These are phyloP conservation scores for Brassica nigra DNA, from an alignment of 345 rosid species.

Conservation along the genomic window DNA sequence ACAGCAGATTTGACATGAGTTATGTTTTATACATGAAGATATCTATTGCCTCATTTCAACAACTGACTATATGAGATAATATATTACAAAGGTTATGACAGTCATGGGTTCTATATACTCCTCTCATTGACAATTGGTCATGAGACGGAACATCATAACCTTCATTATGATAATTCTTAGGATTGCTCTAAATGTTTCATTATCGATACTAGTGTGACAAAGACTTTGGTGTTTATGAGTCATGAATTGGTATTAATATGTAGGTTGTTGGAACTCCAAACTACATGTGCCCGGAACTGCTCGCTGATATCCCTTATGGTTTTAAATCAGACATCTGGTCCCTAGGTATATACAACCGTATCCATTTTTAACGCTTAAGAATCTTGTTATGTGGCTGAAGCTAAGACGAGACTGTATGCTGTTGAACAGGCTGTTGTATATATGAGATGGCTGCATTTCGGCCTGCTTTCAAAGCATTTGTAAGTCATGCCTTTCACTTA, in stretches of 20 bases:
- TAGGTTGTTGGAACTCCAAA: conserved; percentile 99
- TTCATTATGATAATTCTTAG: neutral
- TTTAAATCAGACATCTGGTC: conserved; percentile 99
- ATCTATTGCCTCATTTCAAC: neutral
- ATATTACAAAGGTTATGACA: neutral
- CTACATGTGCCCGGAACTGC: conserved; percentile 99
- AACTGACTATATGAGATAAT: neutral
- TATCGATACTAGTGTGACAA: conserved; percentile 4
- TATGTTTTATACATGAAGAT: neutral
- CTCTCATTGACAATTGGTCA: neutral
- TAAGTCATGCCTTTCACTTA: conserved; percentile 46
- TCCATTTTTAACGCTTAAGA: neutral
- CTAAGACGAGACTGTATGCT: conserved; percentile 41
- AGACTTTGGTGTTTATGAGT: conserved; percentile 30
- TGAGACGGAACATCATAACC: neutral
- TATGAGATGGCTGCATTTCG: conserved; percentile 99
- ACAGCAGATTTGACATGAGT: neutral
- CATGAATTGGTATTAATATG: conserved; percentile 23
- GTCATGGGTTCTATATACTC: neutral
- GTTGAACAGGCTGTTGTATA: conserved; percentile 86
- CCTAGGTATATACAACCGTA: conserved; percentile 55
- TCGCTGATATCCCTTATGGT: conserved; percentile 97
- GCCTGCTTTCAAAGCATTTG: conserved; percentile 98
- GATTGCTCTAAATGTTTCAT: conserved; percentile 12
- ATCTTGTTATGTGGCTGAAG: conserved; percentile 9